Base-by-base conservation (phyloP, 371 early-diverging fungal genomes). In the Mucor piriformis region DNA sequence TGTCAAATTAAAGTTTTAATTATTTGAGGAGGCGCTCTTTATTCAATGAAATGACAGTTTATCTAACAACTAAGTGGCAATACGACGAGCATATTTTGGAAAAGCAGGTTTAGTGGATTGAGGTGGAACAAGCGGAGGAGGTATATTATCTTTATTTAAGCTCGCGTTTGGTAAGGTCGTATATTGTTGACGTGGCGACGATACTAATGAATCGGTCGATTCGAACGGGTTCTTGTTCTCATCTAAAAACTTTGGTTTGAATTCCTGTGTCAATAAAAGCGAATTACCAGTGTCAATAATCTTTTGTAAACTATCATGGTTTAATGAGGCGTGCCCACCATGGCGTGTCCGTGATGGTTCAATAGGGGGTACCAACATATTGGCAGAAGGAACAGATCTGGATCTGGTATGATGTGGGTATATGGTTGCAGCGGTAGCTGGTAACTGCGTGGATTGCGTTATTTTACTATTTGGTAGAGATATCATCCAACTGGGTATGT, bases 91-190 rank as follows among this genome's bases (percentile, higher is more conserved):
- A 54, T 77, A 77, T 35, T 67, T 71, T 6, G 64, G 74, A 21
- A 61, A 69, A 18, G 59, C 49, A 35, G 77, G 74, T 50, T 77
- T 77, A 1, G 74, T 77, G 33, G 61, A 34, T 60, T 77, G 77
- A 16, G 72, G 51, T 32, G 77, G 77, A 15, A 77, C 74, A 29
- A 70, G 70, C 11, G 74, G 77, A 11, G 77, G 70, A 34, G 66
- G 65, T 37, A 68, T 29, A 24, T 64, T 48, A 10, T 51, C 35
- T 52, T 53, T 37, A 57, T 72, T 72, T 13, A 5, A 21, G 20
- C 23, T 27, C n/a, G 23, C 33, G 46, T 55, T 55, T 6, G 25
- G 10, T 16, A 47, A 18, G 20, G 46, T 44, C 12, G 18, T 10
- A 10, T 24, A 20, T 3, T 24, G n/a, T 11, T 44, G 46, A 24